Base-by-base conservation (phyloP, 306 rosid genomes). In the Potentilla sterilis region DNA sequence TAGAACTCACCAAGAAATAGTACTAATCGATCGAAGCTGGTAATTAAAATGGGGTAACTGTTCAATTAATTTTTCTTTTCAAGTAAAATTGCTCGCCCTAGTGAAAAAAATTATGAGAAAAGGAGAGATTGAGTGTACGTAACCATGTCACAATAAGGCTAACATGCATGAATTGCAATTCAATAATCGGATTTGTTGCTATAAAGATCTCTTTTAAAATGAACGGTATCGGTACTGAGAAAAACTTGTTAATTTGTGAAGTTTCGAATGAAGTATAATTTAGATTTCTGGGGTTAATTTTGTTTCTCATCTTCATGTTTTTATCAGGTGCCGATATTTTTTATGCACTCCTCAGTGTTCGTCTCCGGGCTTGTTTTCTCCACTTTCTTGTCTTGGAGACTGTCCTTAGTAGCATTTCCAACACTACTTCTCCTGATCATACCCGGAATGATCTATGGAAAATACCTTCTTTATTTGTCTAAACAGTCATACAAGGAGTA, bases 361-460 rank as follows among this genome's bases (percentile, higher is more conserved):
- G 63, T 90, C 12, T 92, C 98, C 1, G 98, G 98, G 49, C 71
- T 92, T 0, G 90, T 80, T 1, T 94, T 94, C 78, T 85, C 98
- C 6, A 80, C 92, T 0, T 90, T 85, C 84, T 87, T 95, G 75
- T 92, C 97, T 35, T 90, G 97, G 98, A 90, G 96, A 67, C 70
- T 95, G 51, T 81, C 97, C 5, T 28, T 90, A 61, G 94, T 89
- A 38, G 98, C 97, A 55, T 90, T 86, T 38, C 98, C 98, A 72
- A 87, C 97, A 0, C 77, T 95, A 15, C 43, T 95, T 47, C n/a
- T 95, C 7, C 89, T 95, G 8, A 88, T 95, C 9, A 95, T 95
- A 69, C 98, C 98, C 0, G 98, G 98, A 41, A 77, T 95, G 85
- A 85, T 89, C 4, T 92, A 95, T 48, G 97, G 98, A 4, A 95